Conservation (phyloP, 345 rosid species). For the Bruguiera parviflora region DNA sequence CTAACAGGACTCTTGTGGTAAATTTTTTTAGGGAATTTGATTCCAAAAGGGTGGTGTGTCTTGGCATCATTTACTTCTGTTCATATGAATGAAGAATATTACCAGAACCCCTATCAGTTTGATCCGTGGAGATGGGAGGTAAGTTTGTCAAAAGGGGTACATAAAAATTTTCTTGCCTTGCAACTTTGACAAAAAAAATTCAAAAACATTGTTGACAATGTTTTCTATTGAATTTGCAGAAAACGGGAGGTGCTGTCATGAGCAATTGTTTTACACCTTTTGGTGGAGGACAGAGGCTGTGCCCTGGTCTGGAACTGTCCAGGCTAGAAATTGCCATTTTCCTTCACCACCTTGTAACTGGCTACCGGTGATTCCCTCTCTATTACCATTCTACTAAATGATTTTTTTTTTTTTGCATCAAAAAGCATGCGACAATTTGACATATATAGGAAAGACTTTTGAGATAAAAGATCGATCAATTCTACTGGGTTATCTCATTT, state of each 20-base stretch:
- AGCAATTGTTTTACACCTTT: slow-evolving; percentile 82
- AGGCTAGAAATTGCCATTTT: slow-evolving; percentile 87
- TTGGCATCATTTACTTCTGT: slow-evolving; percentile 79
- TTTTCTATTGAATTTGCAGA: slow-evolving; percentile 35
- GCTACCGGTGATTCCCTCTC: slow-evolving; percentile 43
- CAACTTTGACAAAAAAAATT: background rate
- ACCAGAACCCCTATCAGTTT: slow-evolving; percentile 68
- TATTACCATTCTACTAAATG: background rate
- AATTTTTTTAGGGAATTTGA: slow-evolving; percentile 63
- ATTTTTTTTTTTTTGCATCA: background rate
- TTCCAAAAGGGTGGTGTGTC: slow-evolving; percentile 94
- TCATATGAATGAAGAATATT: slow-evolving; percentile 84
- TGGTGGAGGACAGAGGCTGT: slow-evolving; percentile 98
- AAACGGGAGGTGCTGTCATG: slow-evolving; percentile 42
- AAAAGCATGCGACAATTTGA: too few relatives aligned
- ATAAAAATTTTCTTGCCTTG: background rate
- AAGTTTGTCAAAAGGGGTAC: background rate
- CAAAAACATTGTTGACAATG: too few relatives aligned
- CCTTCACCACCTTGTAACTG: slow-evolving; percentile 86
- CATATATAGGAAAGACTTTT: too few relatives aligned
- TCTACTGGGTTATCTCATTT: background rate
- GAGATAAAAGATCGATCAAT: background rate
- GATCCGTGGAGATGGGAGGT: slow-evolving; percentile 99
- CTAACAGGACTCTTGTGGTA: background rate
- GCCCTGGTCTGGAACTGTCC: slow-evolving; percentile 91